These are phyloP conservation scores for Cymbopogon flexuosus DNA, from an alignment of 202 grass and related monocot species.

Conservation along the genomic window DNA sequence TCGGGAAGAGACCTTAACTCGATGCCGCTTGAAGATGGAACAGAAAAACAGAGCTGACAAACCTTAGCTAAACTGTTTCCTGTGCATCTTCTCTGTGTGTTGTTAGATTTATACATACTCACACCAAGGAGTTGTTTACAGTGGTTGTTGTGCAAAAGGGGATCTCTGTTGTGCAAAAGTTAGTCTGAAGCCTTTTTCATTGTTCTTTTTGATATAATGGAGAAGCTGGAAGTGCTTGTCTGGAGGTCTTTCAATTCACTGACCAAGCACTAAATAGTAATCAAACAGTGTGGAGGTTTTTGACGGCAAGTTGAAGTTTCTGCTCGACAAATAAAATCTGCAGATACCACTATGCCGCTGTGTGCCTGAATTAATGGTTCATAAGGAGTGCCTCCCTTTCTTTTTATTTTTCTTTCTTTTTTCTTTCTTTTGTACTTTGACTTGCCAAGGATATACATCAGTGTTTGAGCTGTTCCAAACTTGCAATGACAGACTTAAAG, in stretches of 20 bases:
- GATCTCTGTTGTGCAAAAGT: constrained; percentile 8
- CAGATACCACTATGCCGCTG: background rate
- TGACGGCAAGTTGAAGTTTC: constrained; percentile 20
- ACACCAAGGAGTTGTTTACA: constrained; percentile 29
- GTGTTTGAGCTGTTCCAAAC: constrained; percentile 33
- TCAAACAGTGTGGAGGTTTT: constrained; percentile 26
- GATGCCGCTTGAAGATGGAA: constrained; percentile 46
- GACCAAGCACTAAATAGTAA: background rate
- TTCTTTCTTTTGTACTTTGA: constrained; percentile 2
- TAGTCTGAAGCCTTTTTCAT: constrained; percentile 4
- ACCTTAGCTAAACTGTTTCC: constrained; percentile 12
- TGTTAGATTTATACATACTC: background rate
- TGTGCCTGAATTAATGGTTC: background rate
- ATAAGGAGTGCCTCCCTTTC: constrained; percentile 11
- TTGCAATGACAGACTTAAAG: constrained; percentile 26
- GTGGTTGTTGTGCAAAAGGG: constrained; percentile 22
- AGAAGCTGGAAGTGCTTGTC: constrained; percentile 35
- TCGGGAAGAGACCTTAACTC: constrained; percentile 37
- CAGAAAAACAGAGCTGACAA: constrained; percentile 4
- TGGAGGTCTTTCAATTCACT: background rate
- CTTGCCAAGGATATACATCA: background rate
- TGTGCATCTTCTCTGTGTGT: background rate
- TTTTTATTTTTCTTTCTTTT: background rate
- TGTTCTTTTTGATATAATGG: constrained; percentile 24
- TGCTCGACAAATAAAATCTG: background rate